These are phyloP conservation scores for Eucalyptus pauciflora DNA, from an alignment of 345 rosid genomes.

Conservation along the genomic window DNA sequence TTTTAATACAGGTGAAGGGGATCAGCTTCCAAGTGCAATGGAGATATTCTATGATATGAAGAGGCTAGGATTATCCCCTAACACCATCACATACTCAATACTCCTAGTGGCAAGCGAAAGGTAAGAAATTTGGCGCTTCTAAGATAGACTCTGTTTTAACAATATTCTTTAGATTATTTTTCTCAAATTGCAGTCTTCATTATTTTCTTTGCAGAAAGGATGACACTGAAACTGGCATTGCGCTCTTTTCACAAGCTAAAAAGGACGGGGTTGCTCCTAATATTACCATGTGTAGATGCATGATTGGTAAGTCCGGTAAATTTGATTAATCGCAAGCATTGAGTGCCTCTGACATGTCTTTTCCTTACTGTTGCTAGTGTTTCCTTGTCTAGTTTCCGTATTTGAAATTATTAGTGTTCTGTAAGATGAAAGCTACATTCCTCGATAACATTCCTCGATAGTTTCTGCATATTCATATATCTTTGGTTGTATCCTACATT, in stretches of 20 bases:
- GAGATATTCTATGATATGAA: slow-evolving; percentile 72
- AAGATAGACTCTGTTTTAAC: background rate
- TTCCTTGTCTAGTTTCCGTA: background rate
- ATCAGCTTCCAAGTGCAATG: slow-evolving; percentile 69
- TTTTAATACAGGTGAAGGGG: slow-evolving; percentile 61
- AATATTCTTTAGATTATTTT: background rate
- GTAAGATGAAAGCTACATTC: background rate
- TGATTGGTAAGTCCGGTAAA: slow-evolving; percentile 61
- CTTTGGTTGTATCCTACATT: background rate
- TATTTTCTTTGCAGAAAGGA: slow-evolving; percentile 44
- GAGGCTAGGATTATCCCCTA: slow-evolving; percentile 44
- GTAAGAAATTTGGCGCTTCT: slow-evolving; percentile 15
- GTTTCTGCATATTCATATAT: background rate
- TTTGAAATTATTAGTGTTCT: background rate
- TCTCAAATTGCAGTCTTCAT: background rate
- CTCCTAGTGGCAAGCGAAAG: slow-evolving; percentile 79
- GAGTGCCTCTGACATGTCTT: background rate
- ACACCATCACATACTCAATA: slow-evolving; percentile 71
- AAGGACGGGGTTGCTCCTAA: slow-evolving; percentile 53
- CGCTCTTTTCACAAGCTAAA: slow-evolving; percentile 66
- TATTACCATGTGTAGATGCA: slow-evolving; percentile 58
- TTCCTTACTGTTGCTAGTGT: background rate
- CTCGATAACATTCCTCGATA: background rate
- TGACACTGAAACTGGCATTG: slow-evolving; percentile 60
- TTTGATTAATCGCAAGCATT: background rate